Conservation (phyloP, 164 flowering plant species). For the Cinnamomum micranthum region DNA sequence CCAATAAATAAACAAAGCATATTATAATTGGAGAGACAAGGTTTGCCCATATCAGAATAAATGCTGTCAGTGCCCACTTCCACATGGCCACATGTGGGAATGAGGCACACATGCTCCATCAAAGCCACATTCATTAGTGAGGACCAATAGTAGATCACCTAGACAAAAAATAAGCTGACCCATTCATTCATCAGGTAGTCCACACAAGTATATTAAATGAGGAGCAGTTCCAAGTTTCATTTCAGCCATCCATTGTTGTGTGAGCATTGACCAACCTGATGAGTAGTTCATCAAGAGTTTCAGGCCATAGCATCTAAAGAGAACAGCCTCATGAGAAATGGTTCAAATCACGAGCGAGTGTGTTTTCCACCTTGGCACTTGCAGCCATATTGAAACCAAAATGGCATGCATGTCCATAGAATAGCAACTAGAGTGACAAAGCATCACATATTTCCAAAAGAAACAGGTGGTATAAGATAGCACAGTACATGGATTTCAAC, state of each 20-base stretch:
- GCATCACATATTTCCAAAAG: background rate
- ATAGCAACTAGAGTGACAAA: background rate
- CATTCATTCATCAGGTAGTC: no score
- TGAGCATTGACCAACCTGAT: background rate
- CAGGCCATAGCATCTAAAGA: background rate
- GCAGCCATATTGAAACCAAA: no score
- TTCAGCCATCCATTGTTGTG: background rate
- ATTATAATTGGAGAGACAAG: background rate
- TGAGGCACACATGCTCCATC: background rate
- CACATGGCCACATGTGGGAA: background rate
- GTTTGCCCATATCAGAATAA: background rate
- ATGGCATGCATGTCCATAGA: background rate
- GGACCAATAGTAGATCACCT: background rate
- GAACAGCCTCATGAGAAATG: background rate
- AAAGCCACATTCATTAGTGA: background rate
- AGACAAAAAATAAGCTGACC: background rate
- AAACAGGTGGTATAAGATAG: slow-evolving; percentile 4
- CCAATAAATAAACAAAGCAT: background rate
- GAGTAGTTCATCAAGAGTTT: background rate
- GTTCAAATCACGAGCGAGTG: background rate
- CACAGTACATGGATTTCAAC: slow-evolving; percentile 69
- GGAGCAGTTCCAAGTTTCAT: background rate
- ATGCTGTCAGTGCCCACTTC: background rate
- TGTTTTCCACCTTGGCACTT: no score
- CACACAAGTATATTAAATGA: no score